phyloP scores from a whole-genome alignment of 2,329 filamentous ascomycete genomes.

The Aspergillus felis region DNA sequence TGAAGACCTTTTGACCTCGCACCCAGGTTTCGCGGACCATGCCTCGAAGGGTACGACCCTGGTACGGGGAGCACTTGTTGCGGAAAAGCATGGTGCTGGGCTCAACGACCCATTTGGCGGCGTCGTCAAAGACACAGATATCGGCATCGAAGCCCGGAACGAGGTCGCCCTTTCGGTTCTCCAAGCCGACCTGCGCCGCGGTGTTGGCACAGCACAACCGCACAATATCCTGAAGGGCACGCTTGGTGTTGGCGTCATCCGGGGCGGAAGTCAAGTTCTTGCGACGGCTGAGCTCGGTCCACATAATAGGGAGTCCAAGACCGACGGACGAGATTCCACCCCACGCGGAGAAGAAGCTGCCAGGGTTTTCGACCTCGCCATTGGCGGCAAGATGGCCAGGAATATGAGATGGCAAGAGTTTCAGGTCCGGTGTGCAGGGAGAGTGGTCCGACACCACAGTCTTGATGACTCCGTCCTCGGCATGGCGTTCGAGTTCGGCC shows the following conservation, averaged over 20 bases:
- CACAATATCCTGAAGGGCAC: conserved; percentile 71
- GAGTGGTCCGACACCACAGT: conserved; percentile 95
- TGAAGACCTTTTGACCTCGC: conserved; percentile 70
- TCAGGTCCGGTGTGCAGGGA: conserved; percentile 91
- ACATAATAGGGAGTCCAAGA: conserved; percentile 83
- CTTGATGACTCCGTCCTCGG: conserved; percentile 73
- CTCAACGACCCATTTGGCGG: conserved; percentile 69
- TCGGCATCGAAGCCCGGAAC: conserved; percentile 82
- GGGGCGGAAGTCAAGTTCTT: conserved; percentile 43
- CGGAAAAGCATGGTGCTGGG: conserved; percentile 85
- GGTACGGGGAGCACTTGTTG: conserved; percentile 88
- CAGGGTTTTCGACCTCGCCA: conserved; percentile 42
- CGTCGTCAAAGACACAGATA: conserved; percentile 86
- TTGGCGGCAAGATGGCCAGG: conserved; percentile 41
- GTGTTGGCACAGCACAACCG: conserved; percentile 83
- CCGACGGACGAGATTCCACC: conserved; percentile 94
- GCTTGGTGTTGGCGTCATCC: conserved; percentile 40
- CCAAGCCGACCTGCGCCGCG: conserved; percentile 79
- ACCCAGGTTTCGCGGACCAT: conserved; percentile 84
- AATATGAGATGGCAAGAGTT: conserved; percentile 74
- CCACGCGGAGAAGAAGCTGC: conserved; percentile 96
- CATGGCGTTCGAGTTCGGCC: conserved; percentile 64
- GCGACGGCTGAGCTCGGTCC: conserved; percentile 68
- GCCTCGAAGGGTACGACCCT: conserved; percentile 72
- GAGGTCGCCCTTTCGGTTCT: conserved; percentile 76